These are phyloP conservation scores for Monilinia laxa DNA, from an alignment of 2,329 filamentous ascomycete species.

Conservation along the genomic window DNA sequence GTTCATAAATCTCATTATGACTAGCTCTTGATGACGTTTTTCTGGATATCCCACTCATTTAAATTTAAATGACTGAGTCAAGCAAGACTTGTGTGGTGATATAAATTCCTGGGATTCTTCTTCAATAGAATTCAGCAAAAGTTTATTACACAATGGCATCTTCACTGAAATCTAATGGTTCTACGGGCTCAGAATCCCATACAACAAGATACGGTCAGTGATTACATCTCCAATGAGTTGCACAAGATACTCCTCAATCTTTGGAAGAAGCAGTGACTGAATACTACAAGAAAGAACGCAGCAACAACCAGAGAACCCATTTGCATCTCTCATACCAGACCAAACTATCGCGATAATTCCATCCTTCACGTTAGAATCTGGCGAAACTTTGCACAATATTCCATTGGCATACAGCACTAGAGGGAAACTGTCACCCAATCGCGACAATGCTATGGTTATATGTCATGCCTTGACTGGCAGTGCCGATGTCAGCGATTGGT, in stretches of 20 bases:
- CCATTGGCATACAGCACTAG: constrained; percentile 67
- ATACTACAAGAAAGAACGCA: constrained; percentile 44
- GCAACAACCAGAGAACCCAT: constrained; percentile 87
- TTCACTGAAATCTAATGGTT: background rate
- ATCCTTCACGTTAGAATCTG: constrained; percentile 89
- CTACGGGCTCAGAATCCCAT: background rate
- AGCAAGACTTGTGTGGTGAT: constrained; percentile 1
- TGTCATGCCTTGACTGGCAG: constrained; percentile 86
- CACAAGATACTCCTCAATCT: constrained; percentile 22
- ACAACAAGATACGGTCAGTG: constrained; percentile 36
- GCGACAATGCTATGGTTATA: constrained; percentile 70
- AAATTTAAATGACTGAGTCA: background rate
- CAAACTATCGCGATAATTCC: constrained; percentile 86
- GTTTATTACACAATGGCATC: constrained; percentile 11
- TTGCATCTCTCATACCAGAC: constrained; percentile 79
- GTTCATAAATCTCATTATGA: background rate
- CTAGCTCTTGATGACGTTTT: constrained; percentile 20
- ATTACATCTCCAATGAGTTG: constrained; percentile 13
- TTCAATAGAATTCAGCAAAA: background rate
- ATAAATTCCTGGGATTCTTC: background rate
- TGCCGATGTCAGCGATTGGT: constrained; percentile 84
- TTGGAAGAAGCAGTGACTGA: constrained; percentile 54
- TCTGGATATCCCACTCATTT: background rate
- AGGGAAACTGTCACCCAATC: constrained; percentile 57
- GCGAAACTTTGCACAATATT: constrained; percentile 75